phyloP scores from a whole-genome alignment of 2,329 filamentous ascomycete genomes.

The Tolypocladium amazonense region DNA sequence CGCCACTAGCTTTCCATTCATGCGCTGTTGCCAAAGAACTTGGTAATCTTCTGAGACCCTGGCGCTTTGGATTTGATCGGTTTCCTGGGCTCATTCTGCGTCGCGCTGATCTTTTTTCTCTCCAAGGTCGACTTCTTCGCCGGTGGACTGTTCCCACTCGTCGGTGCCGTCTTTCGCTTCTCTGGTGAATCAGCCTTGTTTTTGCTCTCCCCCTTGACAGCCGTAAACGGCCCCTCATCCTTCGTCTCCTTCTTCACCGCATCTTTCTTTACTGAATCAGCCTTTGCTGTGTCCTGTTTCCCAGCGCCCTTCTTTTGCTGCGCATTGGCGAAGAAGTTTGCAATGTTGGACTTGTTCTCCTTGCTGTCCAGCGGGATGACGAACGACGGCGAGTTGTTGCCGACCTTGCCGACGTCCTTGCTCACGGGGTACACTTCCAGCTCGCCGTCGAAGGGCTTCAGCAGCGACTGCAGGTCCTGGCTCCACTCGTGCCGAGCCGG shows the following conservation, averaged over 20 bases:
- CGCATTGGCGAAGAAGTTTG: conserved; percentile 76
- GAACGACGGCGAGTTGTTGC: conserved; percentile 78
- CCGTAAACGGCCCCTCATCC: background rate
- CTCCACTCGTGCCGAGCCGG: conserved; percentile 63
- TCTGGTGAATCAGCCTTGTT: background rate
- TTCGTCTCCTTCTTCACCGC: background rate
- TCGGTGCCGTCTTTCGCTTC: conserved; percentile 15
- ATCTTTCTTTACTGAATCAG: no score
- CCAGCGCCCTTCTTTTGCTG: conserved; percentile 20
- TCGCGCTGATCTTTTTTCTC: conserved; percentile 27
- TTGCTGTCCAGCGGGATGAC: conserved; percentile 73
- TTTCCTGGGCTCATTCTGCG: conserved; percentile 26
- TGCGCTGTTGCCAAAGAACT: conserved; percentile 64
- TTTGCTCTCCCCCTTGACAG: conserved; percentile 4
- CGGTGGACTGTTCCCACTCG: conserved; percentile 6
- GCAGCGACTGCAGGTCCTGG: conserved; percentile 61
- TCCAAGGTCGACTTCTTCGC: conserved; percentile 16
- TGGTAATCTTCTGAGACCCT: conserved; percentile 56
- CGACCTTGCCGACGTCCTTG: conserved; percentile 87
- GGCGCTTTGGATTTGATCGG: conserved; percentile 59
- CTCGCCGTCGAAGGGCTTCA: conserved; percentile 71
- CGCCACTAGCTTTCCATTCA: conserved; percentile 9
- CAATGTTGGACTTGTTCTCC: conserved; percentile 88
- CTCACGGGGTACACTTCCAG: conserved; percentile 79
- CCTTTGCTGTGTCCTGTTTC: background rate